These are phyloP conservation scores for Talaromyces albobiverticillius DNA, from an alignment of 2,329 filamentous ascomycete genomes.

Conservation along the genomic window DNA sequence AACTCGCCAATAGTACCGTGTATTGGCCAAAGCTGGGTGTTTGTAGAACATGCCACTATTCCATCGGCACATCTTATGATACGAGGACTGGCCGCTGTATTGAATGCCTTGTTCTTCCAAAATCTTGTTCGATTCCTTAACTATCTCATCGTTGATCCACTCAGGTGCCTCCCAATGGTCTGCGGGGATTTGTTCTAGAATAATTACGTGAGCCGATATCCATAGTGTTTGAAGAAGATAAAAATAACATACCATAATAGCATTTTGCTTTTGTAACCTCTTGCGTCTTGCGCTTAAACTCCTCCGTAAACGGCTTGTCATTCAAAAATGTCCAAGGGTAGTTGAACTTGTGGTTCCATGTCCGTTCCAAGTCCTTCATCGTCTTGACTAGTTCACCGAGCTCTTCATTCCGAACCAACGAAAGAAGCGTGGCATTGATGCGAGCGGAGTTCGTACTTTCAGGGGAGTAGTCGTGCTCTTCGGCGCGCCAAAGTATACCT, in stretches of 20 bases:
- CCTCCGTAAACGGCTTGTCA: slow-evolving; percentile 85
- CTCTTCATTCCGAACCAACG: slow-evolving; percentile 90
- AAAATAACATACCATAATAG: slow-evolving; percentile 63
- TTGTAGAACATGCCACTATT: slow-evolving; percentile 98
- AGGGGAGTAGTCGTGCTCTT: slow-evolving; percentile 73
- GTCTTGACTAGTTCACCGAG: slow-evolving; percentile 77
- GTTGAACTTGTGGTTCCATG: slow-evolving; percentile 99
- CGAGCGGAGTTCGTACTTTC: slow-evolving; percentile 73
- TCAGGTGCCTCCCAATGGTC: slow-evolving; percentile 90
- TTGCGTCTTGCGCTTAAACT: slow-evolving; percentile 81
- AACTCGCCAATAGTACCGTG: slow-evolving; percentile 96
- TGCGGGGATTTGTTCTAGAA: slow-evolving; percentile 76
- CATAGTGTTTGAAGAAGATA: neutral
- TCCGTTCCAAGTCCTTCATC: slow-evolving; percentile 87
- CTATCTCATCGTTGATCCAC: slow-evolving; percentile 90
- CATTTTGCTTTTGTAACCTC: slow-evolving; percentile 85
- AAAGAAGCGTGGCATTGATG: slow-evolving; percentile 89
- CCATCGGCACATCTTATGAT: slow-evolving; percentile 99
- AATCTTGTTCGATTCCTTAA: slow-evolving; percentile 76
- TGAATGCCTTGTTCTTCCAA: slow-evolving; percentile 83
- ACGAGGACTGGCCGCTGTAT: slow-evolving; percentile 83
- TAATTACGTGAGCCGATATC: slow-evolving; percentile 23
- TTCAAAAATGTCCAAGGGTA: slow-evolving; percentile 99
- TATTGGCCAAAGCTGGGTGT: slow-evolving; percentile 78
- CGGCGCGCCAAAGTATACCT: slow-evolving; percentile 69